Percentiles rank a stretch among this genome's conserved stretches.
These are phyloP conservation scores for Bipolaris zeicola DNA, from an alignment of 2,329 filamentous ascomycete species.

Conservation along the genomic window DNA sequence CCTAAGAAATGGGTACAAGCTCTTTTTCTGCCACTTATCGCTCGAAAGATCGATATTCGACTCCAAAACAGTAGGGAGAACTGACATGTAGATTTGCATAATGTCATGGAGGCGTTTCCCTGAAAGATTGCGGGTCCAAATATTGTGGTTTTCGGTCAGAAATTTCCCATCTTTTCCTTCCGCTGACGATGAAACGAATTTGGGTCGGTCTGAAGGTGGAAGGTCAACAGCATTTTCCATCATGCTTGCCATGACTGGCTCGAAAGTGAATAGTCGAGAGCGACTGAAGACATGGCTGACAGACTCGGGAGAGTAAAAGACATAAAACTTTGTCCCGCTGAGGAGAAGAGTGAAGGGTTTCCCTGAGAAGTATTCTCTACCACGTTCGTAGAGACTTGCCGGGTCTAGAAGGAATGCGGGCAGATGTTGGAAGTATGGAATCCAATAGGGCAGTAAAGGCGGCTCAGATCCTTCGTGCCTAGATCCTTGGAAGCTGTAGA, in stretches of 20 bases:
- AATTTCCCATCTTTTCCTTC: background rate
- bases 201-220: background rate
- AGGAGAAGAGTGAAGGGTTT: background rate
- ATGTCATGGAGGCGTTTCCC: background rate
- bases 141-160: background rate
- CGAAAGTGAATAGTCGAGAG: background rate
- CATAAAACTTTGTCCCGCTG: background rate
- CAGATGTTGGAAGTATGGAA: background rate
- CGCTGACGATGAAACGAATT: background rate
- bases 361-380: background rate
- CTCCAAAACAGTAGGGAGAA: background rate
- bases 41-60: background rate
- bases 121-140: background rate
- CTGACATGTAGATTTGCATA: background rate
- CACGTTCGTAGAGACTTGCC: background rate
- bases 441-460: background rate
- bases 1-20: background rate
- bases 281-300: background rate
- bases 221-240: slow-evolving; percentile 1
- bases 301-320: background rate
- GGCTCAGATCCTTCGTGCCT: background rate
- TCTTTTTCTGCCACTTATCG: background rate
- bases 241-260: slow-evolving; percentile 3
- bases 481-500: background rate
- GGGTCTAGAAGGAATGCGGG: background rate